Evolutionary conservation across 768 basidiomycete species (phyloP).

Genomic region (Steccherinum ochraceum): DNA sequence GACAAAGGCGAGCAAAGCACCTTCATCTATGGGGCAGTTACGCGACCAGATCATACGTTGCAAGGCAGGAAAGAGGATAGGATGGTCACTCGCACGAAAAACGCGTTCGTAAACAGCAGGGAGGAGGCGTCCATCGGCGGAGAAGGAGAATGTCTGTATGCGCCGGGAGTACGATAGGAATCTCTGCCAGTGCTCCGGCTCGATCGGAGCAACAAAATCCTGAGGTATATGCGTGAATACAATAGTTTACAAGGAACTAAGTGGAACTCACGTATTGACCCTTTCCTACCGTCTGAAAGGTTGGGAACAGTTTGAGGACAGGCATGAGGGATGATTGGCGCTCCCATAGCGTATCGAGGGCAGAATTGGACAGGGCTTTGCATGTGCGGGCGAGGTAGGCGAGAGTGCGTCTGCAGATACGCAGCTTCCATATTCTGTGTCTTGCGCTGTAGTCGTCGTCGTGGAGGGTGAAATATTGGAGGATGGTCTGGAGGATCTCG

Average conservation of each 20-base stretch:
- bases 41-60: background rate
- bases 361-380: conserved; percentile 2
- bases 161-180: background rate
- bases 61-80: background rate
- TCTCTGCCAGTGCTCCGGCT: background rate
- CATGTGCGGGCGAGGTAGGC: conserved; percentile 2
- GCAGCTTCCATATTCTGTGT: background rate
- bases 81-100: background rate
- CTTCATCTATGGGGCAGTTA: background rate
- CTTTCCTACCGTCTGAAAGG: background rate
- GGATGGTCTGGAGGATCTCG: conserved; percentile 4
- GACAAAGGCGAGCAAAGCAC: background rate
- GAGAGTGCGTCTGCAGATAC: conserved; percentile 1
- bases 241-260: background rate
- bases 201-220: background rate
- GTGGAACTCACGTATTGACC: background rate
- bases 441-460: background rate
- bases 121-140: background rate
- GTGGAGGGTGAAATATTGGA: background rate
- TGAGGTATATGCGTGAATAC: background rate
- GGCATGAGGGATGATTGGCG: conserved; percentile 3
- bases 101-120: background rate
- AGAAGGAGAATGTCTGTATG: background rate
- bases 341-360: conserved; percentile 4
- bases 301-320: background rate